Evolutionary conservation across 2,329 filamentous ascomycete genomes (phyloP).

Genomic region (Diplocarpon rosae): DNA sequence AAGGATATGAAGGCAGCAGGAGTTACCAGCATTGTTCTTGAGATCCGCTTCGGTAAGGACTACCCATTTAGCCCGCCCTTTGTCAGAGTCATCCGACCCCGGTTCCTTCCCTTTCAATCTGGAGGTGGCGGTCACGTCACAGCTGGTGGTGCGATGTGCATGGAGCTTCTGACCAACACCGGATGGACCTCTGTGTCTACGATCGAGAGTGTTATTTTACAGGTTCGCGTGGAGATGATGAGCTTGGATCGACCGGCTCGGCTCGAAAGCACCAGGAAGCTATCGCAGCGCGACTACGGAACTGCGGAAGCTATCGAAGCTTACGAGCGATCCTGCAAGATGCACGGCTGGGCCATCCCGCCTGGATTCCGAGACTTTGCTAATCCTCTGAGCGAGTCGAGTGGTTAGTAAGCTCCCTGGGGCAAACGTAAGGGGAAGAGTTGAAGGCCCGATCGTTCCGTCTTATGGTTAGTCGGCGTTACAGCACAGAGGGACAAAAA

Average conservation of each 20-base stretch:
- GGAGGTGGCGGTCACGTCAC: slow-evolving; percentile 86
- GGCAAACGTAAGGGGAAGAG: not conserved
- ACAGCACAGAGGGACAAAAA: no score
- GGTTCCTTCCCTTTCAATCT: slow-evolving; percentile 57
- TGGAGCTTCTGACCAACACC: slow-evolving; percentile 72
- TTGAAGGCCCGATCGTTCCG: not conserved
- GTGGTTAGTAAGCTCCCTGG: no score
- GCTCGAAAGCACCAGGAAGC: slow-evolving; percentile 32
- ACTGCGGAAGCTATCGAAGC: slow-evolving; percentile 63
- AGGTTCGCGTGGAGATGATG: slow-evolving; percentile 67
- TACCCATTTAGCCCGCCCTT: slow-evolving; percentile 77
- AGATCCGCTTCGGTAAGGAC: slow-evolving; percentile 67
- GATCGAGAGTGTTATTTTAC: slow-evolving; percentile 70
- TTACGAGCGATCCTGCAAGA: slow-evolving; percentile 54
- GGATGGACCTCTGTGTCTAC: slow-evolving; percentile 68
- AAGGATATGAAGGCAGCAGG: slow-evolving; percentile 57
- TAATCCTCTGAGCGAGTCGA: not conserved
- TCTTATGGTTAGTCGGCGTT: not conserved
- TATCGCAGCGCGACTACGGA: slow-evolving; percentile 42
- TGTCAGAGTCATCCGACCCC: slow-evolving; percentile 69
- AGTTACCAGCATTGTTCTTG: slow-evolving; percentile 61
- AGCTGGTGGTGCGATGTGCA: slow-evolving; percentile 68
- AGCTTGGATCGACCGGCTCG: slow-evolving; percentile 59
- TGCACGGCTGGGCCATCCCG: slow-evolving; percentile 67
- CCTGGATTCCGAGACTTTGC: slow-evolving; percentile 37